Percentiles rank a stretch among this genome's conserved stretches.
Conservation (phyloP, 352 stramenopile genomes). For the Halophytophthora batemanensis region DNA sequence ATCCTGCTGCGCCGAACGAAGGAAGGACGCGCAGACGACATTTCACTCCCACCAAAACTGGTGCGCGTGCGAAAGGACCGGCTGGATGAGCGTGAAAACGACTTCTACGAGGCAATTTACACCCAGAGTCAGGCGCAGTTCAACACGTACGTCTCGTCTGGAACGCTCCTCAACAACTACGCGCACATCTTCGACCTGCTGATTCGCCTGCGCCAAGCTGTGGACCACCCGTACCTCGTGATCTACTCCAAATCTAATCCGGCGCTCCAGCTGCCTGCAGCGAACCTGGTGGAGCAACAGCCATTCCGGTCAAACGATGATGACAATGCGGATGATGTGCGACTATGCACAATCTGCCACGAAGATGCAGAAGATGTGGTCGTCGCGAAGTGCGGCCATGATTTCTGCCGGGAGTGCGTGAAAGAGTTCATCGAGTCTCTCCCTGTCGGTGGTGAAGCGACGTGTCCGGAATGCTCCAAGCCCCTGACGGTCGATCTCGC, state of each 20-base stretch:
- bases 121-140: conserved; percentile 97
- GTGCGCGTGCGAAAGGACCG: conserved; percentile 83
- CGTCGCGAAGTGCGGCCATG: conserved; percentile 84
- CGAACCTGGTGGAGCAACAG: conserved; percentile 55
- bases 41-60: conserved; percentile 87
- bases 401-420: conserved; percentile 90
- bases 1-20: conserved; percentile 98
- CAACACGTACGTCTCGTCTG: conserved; percentile 96
- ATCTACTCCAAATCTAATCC: conserved; percentile 89
- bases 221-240: conserved; percentile 98
- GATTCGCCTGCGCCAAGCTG: conserved; percentile 96
- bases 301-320: conserved; percentile 38
- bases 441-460: conserved; percentile 45
- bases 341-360: conserved; percentile 90
- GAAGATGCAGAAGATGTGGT: conserved; percentile 91
- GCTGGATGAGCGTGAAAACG: conserved; percentile 91
- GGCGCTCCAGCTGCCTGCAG: conserved; percentile 53
- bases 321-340: conserved; percentile 24
- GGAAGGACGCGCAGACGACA: conserved; percentile 94
- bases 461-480: conserved; percentile 80
- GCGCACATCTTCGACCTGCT: conserved; percentile 98
- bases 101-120: conserved; percentile 99
- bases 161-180: conserved; percentile 99
- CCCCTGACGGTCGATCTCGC: conserved; percentile 85
- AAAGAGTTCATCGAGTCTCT: conserved; percentile 80